phyloP scores from a whole-genome alignment of 2,329 filamentous ascomycete species.

The Hypomyces rosellus region DNA sequence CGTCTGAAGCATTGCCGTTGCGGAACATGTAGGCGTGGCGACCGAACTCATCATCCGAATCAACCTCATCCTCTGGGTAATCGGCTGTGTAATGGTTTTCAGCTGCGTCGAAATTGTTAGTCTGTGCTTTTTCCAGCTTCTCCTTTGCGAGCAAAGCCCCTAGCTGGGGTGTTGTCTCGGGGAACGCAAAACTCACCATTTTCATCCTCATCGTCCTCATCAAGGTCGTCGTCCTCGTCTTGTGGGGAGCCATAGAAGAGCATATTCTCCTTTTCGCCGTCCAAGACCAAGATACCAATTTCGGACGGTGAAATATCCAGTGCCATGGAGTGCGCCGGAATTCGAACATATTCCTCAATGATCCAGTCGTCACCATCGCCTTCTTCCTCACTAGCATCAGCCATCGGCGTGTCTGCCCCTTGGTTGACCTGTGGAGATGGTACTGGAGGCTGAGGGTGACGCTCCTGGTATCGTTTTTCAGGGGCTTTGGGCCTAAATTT shows the following conservation, averaged over 20 bases:
- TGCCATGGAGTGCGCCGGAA: conserved; percentile 46
- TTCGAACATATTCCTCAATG: conserved; percentile 58
- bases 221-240: conserved; percentile 55
- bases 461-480: conserved; percentile 47
- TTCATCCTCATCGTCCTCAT: conserved; percentile 57
- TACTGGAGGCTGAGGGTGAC: conserved; percentile 38
- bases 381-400: conserved; percentile 38
- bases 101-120: conserved; percentile 35
- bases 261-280: conserved; percentile 51
- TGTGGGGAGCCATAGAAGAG: conserved; percentile 55
- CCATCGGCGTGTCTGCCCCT: conserved; percentile 28
- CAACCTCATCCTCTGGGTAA: conserved; percentile 74
- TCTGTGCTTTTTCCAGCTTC: not conserved
- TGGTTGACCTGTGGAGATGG: not conserved
- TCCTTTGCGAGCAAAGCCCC: not conserved
- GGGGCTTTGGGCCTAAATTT: conserved; percentile 52
- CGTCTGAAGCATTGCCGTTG: conserved; percentile 47
- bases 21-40: conserved; percentile 50
- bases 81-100: conserved; percentile 75
- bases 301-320: conserved; percentile 41
- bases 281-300: conserved; percentile 51
- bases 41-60: conserved; percentile 53
- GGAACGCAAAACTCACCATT: conserved; percentile 42
- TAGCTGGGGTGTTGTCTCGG: not conserved
- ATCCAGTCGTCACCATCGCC: conserved; percentile 53